Base-by-base conservation (phyloP, 257 asterid species). In the Lantana camara region DNA sequence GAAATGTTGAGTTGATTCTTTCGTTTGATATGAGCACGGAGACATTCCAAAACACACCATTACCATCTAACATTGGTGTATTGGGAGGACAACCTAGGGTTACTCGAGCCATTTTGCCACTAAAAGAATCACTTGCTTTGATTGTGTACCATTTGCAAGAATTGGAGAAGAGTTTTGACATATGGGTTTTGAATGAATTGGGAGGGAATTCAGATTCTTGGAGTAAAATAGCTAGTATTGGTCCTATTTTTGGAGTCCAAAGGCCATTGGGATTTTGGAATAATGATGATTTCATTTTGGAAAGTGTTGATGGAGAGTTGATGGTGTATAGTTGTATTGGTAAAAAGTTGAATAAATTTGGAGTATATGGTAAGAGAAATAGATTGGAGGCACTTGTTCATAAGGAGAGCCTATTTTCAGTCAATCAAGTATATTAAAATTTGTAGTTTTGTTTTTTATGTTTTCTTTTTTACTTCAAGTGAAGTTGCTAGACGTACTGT, bases 231-330 rank as follows among this genome's bases (percentile, higher is more conserved):
- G 37, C 42, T 12, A 81, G 76, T 5, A 65, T 86, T 22, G 89
- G 91, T 20, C 91, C 82, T 14, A 52, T 83, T 67, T 48, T 50
- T 0, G 72, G 73, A 22, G 82, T 86, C 17, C 82, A 79, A 60
- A 79, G 84, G 80, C 85, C 88, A 12, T 67, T 82, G 30, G 89
- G 85, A 24, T 78, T 83, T 16, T 82, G 87, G 80, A 71, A 63
- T 10, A 41, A 56, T 14, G 40, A 66, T 8, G 78, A 82, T 15
- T 5, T 77, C 2, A n/a, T 83, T 17, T 56, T 83, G 24, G 91
- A 83, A 60, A 74, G 71, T 56, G 56, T 59, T 29, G 41, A 14
- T 4, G 71, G 87, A 1, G 83, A 78, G 74, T 56, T 82, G 52
- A 72, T 83, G 21, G 21, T 83, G 32, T 82, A 72, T 63, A 66